These are phyloP conservation scores for Backusella australiensis DNA, from an alignment of 192 early-diverging fungal species.

Conservation along the genomic window DNA sequence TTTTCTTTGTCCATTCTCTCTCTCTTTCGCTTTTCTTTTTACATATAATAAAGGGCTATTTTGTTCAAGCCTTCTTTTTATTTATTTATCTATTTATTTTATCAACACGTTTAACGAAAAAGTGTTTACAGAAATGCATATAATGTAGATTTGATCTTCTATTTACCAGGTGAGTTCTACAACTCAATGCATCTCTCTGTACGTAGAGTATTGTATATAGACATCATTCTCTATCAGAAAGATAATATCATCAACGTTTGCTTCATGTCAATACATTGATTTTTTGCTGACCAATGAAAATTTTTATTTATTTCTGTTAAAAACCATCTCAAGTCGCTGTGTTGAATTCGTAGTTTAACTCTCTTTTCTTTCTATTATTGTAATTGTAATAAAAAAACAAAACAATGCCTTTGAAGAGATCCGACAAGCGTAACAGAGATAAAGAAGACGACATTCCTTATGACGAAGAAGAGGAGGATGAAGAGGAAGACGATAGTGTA, in stretches of 20 bases:
- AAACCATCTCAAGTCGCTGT: background rate
- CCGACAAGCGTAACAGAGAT: constrained; percentile 18
- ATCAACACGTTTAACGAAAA: no score
- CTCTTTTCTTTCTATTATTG: background rate
- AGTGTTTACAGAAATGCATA: no score
- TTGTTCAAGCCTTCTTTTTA: background rate
- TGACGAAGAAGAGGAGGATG: constrained; percentile 52
- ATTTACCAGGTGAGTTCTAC: no score
- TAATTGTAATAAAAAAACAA: background rate
- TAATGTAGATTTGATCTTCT: no score
- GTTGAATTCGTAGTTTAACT: background rate
- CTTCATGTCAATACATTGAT: background rate
- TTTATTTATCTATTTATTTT: background rate
- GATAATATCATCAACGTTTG: background rate
- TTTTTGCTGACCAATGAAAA: constrained; percentile 4
- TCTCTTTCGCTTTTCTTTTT: background rate
- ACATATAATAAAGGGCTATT: background rate
- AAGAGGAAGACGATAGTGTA: constrained; percentile 45
- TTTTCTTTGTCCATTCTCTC: background rate
- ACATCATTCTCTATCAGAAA: no score
- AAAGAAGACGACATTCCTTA: constrained; percentile 43
- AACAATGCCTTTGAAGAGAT: constrained; percentile 14
- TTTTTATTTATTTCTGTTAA: background rate
- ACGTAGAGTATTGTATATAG: no score
- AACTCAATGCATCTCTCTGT: background rate